Evolutionary conservation across 164 flowering plant species (phyloP).

Genomic region (Chimonanthus salicifolius): DNA sequence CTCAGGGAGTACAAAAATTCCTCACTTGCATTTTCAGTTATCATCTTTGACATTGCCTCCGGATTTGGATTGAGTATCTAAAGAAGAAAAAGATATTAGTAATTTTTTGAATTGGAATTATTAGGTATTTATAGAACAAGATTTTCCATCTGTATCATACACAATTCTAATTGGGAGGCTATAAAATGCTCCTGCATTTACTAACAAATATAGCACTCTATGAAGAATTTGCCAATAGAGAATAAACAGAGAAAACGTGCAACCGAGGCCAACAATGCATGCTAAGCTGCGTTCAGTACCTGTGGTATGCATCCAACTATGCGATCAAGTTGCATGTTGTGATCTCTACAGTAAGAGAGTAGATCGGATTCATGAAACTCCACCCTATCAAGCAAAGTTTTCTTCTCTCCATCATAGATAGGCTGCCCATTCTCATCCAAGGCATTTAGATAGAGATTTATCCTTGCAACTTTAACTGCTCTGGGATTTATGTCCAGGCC

Average conservation of each 20-base stretch:
- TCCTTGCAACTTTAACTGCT: slow-evolving; percentile 90
- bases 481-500: slow-evolving; percentile 98
- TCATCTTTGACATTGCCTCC: slow-evolving; percentile 95
- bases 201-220: not conserved
- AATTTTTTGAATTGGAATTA: not conserved
- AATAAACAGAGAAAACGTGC: not conserved
- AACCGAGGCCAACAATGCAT: not conserved
- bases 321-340: slow-evolving; percentile 72
- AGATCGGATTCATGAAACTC: slow-evolving; percentile 97
- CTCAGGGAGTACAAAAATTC: slow-evolving; percentile 83
- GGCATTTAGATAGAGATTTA: slow-evolving; percentile 86
- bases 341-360: slow-evolving; percentile 74
- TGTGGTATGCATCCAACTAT: slow-evolving; percentile 99
- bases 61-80: slow-evolving; percentile 99
- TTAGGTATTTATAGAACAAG: not conserved
- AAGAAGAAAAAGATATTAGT: slow-evolving; percentile 12
- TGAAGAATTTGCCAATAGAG: not conserved
- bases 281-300: slow-evolving; percentile 35
- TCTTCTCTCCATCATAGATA: slow-evolving; percentile 71
- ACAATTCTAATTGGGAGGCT: not conserved
- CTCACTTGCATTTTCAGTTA: slow-evolving; percentile 97
- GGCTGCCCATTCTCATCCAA: slow-evolving; percentile 80
- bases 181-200: not conserved
- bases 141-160: not conserved
- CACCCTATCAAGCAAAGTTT: slow-evolving; percentile 88